These are phyloP conservation scores for Musa itinerans DNA, from an alignment of 176 grass and related monocot species.

Conservation along the genomic window DNA sequence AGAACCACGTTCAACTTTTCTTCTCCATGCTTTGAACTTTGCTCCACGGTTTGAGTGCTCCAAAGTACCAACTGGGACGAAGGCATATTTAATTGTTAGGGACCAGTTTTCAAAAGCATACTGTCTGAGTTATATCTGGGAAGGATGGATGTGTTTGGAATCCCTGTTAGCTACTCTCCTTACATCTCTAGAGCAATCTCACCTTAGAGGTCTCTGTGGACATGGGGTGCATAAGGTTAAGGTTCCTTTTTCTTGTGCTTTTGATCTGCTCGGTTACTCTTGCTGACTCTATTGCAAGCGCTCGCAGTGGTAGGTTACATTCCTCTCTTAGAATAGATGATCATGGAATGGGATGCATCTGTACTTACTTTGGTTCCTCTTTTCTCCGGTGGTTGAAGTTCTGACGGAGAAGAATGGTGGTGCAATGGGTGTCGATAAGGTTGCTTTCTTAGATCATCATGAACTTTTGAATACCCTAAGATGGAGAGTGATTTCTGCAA, in stretches of 20 bases:
- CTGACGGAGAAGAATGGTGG: not conserved
- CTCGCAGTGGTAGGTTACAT: not conserved
- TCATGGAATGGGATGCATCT: not conserved
- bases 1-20: not conserved
- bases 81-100: too few species aligned
- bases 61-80: not conserved
- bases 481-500: too few species aligned
- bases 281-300: not conserved
- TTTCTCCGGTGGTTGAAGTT: not conserved
- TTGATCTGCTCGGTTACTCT: not conserved
- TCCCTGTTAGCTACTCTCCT: not conserved
- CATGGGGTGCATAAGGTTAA: not conserved
- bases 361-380: not conserved
- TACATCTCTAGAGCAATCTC: not conserved
- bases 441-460: not conserved
- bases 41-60: slow-evolving; percentile 1
- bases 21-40: slow-evolving; percentile 1
- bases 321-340: not conserved
- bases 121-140: not conserved
- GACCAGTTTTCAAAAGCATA: not conserved
- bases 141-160: slow-evolving; percentile 3
- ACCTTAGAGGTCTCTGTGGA: not conserved
- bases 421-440: not conserved
- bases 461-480: too few species aligned
- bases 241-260: slow-evolving; percentile 17